Evolutionary conservation across 257 asterid species (phyloP).

Genomic region (Euphrasia confusa): DNA sequence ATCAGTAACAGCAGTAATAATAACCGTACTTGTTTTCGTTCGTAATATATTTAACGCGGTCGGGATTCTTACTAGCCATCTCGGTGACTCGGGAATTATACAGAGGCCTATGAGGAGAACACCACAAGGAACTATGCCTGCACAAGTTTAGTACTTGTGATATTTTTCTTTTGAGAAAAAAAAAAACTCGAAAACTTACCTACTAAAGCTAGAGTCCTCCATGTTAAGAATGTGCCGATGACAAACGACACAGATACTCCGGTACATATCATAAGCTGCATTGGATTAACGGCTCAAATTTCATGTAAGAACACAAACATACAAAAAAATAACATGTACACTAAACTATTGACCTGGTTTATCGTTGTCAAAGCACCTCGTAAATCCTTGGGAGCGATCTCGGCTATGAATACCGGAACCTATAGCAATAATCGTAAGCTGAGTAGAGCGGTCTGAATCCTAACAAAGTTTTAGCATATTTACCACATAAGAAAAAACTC

Average conservation of each 20-base stretch:
- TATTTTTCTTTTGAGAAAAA: neutral
- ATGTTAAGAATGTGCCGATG: slow-evolving; percentile 67
- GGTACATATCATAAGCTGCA: slow-evolving; percentile 68
- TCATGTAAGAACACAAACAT: neutral
- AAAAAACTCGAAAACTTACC: slow-evolving; percentile 32
- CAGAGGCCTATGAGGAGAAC: slow-evolving; percentile 61
- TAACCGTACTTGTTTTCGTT: neutral
- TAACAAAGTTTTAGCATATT: too few relatives aligned
- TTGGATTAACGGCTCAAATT: neutral
- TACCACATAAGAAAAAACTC: slow-evolving; percentile 89
- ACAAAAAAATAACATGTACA: too few relatives aligned
- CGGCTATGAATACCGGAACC: slow-evolving; percentile 93
- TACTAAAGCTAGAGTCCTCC: slow-evolving; percentile 72
- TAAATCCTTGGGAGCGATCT: slow-evolving; percentile 74
- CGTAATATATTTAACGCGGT: neutral
- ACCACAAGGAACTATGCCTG: slow-evolving; percentile 77
- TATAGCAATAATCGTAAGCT: slow-evolving; percentile 7
- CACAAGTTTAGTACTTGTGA: slow-evolving; percentile 15
- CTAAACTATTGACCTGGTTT: neutral
- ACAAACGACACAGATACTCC: slow-evolving; percentile 90
- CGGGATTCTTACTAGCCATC: slow-evolving; percentile 73
- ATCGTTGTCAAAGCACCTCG: slow-evolving; percentile 34
- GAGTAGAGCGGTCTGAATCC: neutral
- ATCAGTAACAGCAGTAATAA: neutral
- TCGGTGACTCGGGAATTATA: slow-evolving; percentile 81